Evolutionary conservation across 305 asterid species (phyloP), one percentile per base, ranked within the genome.

Genomic region (Fraxinus sp.): DNA sequence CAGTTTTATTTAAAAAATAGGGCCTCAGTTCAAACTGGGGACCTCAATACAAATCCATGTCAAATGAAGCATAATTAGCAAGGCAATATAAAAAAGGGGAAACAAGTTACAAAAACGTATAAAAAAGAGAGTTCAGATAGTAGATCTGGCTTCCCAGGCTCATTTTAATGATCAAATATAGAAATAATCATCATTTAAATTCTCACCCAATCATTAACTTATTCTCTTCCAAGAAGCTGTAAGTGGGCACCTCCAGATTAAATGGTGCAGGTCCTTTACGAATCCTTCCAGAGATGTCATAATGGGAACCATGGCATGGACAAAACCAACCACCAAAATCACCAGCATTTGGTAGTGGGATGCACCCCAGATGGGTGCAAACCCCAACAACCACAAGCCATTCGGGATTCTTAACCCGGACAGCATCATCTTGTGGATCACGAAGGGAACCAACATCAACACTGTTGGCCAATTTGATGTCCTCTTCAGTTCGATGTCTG

Each of bases 311-410:
- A 62, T 94, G 98, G 91, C 98, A 94, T 0, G 98, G 98, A 88
- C 98, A 94, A 84, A 94, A 94, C 97, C 97, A 94, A 30, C 98
- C 98, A 72, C 97, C 97, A 81, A 84, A 94, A 24, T 94, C 97
- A 80, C 98, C 98, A 1, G 97, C 98, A 89, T 94, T 92, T 36
- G 98, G 97, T 90, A 94, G 81, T 0, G 98, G 98, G 77, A 94
- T 94, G 90, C 98, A 94, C 7, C 98, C 98, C 75, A 94, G 83
- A 86, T 94, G 98, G 68, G 97, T 92, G 83, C 98, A 94, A 28
- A 94, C 96, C 73, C 97, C 98, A 76, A 94, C 83, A 24, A 94
- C 94, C 72, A 94, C 88, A 33, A 92, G 97, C 98, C 98, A 94
- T 46, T 92, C 94, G 0, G 97, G 96, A 80, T 92, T 87, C 90